Evolutionary conservation across 345 rosid species (phyloP).

Genomic region (Salix udensis): DNA sequence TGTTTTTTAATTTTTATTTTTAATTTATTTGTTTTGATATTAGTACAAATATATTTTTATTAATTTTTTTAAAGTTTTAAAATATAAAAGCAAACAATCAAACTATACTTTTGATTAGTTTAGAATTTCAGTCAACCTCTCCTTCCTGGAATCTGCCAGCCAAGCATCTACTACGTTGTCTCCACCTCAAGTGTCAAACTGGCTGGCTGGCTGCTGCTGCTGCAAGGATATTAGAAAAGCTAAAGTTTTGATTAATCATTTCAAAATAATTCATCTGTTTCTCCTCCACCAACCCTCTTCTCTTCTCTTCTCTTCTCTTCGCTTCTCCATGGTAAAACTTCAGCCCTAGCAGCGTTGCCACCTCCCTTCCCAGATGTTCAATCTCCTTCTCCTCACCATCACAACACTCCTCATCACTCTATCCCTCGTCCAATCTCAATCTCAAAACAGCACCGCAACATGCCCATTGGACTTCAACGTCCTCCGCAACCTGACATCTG

Average conservation of each 20-base stretch:
- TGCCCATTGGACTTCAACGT: conserved; percentile 4
- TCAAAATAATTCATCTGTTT: background rate
- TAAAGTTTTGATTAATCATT: too few species aligned
- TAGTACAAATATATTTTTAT: too few species aligned
- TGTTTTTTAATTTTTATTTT: too few species aligned
- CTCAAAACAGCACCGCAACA: background rate
- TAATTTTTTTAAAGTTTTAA: too few species aligned
- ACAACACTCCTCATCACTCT: background rate
- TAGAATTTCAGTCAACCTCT: background rate
- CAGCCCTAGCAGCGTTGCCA: background rate
- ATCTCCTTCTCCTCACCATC: background rate
- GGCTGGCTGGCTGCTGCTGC: too few species aligned
- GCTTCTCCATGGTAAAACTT: too few species aligned
- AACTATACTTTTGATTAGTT: too few species aligned
- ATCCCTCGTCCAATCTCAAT: background rate
- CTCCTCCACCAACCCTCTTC: background rate
- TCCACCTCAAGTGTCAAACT: too few species aligned
- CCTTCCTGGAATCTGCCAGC: background rate
- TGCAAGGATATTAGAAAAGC: too few species aligned
- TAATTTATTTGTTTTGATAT: too few species aligned
- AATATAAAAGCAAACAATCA: too few species aligned
- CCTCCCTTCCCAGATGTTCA: background rate
- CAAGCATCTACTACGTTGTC: too few species aligned
- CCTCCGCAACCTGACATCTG: conserved; percentile 27
- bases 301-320: background rate